Evolutionary conservation across 2,329 filamentous ascomycete genomes (phyloP), one percentile per base, ranked within the genome.

Genomic region (Penicillium sp.): DNA sequence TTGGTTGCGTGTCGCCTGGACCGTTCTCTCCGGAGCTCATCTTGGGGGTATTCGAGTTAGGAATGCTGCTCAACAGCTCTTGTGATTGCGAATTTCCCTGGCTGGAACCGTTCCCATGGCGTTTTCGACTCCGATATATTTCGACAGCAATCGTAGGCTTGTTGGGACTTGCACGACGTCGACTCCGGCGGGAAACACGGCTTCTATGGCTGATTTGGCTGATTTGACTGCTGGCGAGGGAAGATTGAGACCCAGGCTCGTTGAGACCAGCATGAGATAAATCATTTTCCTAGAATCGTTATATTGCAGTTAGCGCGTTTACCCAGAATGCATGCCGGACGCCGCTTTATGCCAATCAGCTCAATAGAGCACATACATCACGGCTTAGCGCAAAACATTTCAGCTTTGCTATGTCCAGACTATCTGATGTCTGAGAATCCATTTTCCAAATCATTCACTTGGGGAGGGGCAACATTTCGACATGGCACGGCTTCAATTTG

Each of bases 1-100:
- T 65, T 16, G 72, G 69, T 62, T 78, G 75, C 9, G 76, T 78
- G 59, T 77, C 74, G 21, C 71, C 69, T 23, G 71, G 67, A 3
- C 64, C 62, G 46, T 65, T 65, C n/a, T 70, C 68, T 26, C 64
- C 66, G 21, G 67, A 67, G 35, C 63, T 66, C 71, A 75, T 75
- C 47, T 67, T 70, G 33, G 55, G 60, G 33, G 55, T 21, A 33
- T 63, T 64, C 28, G 63, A 63, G 7, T 63, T 63, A 8, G 65
- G 56, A 5, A 63, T 45, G 20, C 58, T 61, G 50, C 60, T 60
- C 47, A 53, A 48, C 47, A 59, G 57, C 54, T 68, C 58, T 59
- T 61, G 54, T 35, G 62, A 57, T n/a, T 42, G 55, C 11, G 48
- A 16, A 18, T 35, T 18, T 18, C 48, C 62, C 21, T 56, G 26